phyloP scores from a whole-genome alignment of 371 early-diverging fungal genomes.

The Mucor plumbeus region DNA sequence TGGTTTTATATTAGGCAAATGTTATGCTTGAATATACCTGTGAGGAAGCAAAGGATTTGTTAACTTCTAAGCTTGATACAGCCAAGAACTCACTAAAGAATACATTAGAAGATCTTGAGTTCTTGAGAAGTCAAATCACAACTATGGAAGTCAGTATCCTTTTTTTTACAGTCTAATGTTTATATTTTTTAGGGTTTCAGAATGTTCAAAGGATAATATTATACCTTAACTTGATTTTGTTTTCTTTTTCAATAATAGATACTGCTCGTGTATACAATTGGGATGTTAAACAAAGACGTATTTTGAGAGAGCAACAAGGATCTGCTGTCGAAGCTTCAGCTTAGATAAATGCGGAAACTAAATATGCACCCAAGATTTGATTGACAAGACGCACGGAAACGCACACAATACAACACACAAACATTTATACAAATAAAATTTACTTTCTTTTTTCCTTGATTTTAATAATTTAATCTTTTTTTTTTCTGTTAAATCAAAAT shows the following conservation, averaged over 20 bases:
- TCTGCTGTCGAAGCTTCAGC: conserved; percentile 18
- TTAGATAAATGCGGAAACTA: conserved; percentile 14
- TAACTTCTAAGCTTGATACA: conserved; percentile 74
- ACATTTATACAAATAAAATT: conserved; percentile 1
- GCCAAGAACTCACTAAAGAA: conserved; percentile 77
- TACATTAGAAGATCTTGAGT: conserved; percentile 91
- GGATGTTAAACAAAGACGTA: conserved; percentile 90
- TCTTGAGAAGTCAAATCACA: conserved; percentile 94
- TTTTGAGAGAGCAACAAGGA: conserved; percentile 48
- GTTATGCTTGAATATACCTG: conserved; percentile 95
- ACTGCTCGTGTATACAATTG: conserved; percentile 97
- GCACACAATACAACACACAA: not conserved
- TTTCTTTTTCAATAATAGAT: conserved; percentile 50
- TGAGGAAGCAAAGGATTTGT: conserved; percentile 87
- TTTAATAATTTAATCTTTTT: not conserved
- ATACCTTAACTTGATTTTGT: conserved; percentile 14
- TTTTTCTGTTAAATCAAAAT: conserved; percentile 13
- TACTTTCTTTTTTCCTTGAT: not conserved
- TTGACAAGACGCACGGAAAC: too few species aligned
- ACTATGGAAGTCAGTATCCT: conserved; percentile 96
- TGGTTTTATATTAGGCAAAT: conserved; percentile 72
- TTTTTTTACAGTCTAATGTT: conserved; percentile 31
- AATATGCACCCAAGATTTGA: not conserved
- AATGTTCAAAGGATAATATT: not conserved
- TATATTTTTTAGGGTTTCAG: conserved; percentile 5